Evolutionary conservation across 1,284 basidiomycete genomes (phyloP).

Genomic region (Cryptococcus sp.): DNA sequence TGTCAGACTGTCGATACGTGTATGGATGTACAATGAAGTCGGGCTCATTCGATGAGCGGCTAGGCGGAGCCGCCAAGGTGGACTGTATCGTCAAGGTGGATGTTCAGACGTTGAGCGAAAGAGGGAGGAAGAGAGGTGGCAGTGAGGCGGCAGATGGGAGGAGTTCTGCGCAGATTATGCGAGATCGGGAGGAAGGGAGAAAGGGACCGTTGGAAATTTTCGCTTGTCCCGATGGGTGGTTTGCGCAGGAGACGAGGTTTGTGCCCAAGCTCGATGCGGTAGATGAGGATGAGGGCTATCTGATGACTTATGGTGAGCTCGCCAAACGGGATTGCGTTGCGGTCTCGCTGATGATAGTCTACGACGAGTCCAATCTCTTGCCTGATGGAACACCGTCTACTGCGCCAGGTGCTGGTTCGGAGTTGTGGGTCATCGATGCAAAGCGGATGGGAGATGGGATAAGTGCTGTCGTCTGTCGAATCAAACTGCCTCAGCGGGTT

Average conservation of each 20-base stretch:
- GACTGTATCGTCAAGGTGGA: constrained; percentile 51
- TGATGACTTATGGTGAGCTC: constrained; percentile 47
- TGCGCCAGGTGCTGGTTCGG: constrained; percentile 36
- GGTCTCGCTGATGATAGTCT: constrained; percentile 25
- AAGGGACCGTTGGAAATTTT: constrained; percentile 45
- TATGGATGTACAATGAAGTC: constrained; percentile 48
- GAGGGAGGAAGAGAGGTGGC: constrained; percentile 30
- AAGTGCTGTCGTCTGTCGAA: constrained; percentile 44
- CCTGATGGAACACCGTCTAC: constrained; percentile 42
- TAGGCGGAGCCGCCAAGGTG: constrained; percentile 51
- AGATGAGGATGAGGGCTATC: constrained; percentile 50
- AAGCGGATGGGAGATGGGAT: constrained; percentile 36
- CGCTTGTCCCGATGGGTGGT: constrained; percentile 45
- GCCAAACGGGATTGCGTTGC: background rate
- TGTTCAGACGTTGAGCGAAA: constrained; percentile 36
- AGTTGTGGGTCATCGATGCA: constrained; percentile 51
- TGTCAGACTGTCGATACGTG: constrained; percentile 45
- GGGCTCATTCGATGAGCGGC: constrained; percentile 48
- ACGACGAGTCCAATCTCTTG: constrained; percentile 47
- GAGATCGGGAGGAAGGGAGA: constrained; percentile 14
- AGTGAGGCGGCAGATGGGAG: constrained; percentile 44
- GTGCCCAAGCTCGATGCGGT: constrained; percentile 34
- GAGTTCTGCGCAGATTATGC: constrained; percentile 42
- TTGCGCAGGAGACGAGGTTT: constrained; percentile 50
- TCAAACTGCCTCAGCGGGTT: constrained; percentile 49